Evolutionary conservation across 164 flowering plant species (phyloP).

Genomic region (Sedum album): DNA sequence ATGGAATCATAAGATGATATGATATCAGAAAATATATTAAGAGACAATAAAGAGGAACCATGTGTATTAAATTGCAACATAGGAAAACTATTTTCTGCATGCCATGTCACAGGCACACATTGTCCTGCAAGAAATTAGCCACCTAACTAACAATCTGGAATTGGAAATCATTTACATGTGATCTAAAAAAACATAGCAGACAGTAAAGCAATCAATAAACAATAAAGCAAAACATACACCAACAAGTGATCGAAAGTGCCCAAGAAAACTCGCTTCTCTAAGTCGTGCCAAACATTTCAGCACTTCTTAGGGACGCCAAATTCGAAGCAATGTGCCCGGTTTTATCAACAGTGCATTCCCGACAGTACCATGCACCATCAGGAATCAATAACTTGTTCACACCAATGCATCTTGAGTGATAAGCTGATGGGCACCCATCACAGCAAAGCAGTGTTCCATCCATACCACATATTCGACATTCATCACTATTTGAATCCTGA

Average conservation of each 20-base stretch:
- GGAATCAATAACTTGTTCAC: conserved; percentile 64
- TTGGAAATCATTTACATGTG: background rate
- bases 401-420: conserved; percentile 92
- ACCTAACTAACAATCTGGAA: background rate
- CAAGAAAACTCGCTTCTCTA: conserved; percentile 60
- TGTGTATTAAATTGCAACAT: too few relatives aligned
- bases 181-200: background rate
- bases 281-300: conserved; percentile 73
- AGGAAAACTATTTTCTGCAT: too few relatives aligned
- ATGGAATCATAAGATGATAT: background rate
- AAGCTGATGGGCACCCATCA: conserved; percentile 97
- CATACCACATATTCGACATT: conserved; percentile 95
- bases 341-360: conserved; percentile 63
- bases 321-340: conserved; percentile 34
- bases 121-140: background rate
- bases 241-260: conserved; percentile 80
- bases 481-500: conserved; percentile 74
- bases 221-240: conserved; percentile 59
- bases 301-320: conserved; percentile 60
- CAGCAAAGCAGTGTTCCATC: conserved; percentile 93
- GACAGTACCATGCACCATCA: conserved; percentile 87
- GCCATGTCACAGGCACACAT: background rate
- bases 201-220: background rate
- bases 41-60: too few relatives aligned
- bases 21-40: too few relatives aligned